Base-by-base conservation (phyloP, 1,284 basidiomycete species). In the Ceratobasidium sp. region DNA sequence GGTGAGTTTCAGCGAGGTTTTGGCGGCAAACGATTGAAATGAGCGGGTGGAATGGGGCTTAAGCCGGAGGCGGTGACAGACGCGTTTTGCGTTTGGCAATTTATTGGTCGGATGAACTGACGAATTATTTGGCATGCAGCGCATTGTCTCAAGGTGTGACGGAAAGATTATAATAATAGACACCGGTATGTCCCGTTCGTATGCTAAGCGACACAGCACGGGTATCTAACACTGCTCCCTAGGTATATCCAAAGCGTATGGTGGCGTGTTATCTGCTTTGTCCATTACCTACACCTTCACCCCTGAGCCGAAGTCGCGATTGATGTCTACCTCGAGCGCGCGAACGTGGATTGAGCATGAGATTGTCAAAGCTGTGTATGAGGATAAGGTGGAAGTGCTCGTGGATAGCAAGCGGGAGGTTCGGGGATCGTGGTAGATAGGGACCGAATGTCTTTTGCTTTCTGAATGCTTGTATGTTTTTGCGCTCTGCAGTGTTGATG, bases 231-330 rank as follows among this genome's bases (percentile, higher is more conserved):
- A 26, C 57, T 18, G 41, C 32, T 26, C 14, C 32, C 23, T 18
- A 89, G 94, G 95, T 44, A 97, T 98, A 73, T 96, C 95, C 1
- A 92, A 92, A 78, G 95, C 95, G 0, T 98, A 98, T 78, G 94
- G 94, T n/a, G 96, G 96, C 9, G 89, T 88, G 0, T 83, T 96
- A 6, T 95, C 94, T 0, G 94, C 95, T 0, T 83, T 98, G 16
- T 93, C 93, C 28, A 89, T 98, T 71, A 85, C 90, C 44, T 96
- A 97, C 81, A 89, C 88, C 0, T 84, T 96, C n/a, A 79, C 78
- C 14, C 81, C 80, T 0, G 9, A 50, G 61, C 9, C 63, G 57
- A n/a, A 75, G 54, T 59, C 78, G 78, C 61, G 75, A 73, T 23
- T 79, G 78, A 75, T 78, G 78, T 64, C 79, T 77, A 21, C 77